Evolutionary conservation across 2,329 filamentous ascomycete species (phyloP), one percentile per base, ranked within the genome.

Genomic region (Arthrobotrys sinensis): DNA sequence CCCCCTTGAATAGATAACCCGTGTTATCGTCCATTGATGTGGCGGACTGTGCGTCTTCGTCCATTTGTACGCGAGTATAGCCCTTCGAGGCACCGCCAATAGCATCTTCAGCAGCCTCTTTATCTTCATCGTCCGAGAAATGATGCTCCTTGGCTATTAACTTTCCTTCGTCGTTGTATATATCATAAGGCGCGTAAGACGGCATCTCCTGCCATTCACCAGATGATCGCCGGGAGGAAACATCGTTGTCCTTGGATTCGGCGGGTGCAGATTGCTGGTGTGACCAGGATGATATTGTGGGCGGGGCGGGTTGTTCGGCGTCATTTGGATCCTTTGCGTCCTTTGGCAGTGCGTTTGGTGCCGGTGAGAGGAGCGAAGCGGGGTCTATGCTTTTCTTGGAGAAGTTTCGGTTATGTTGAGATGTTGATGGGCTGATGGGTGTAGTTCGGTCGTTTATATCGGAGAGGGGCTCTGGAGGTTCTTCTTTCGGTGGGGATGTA

Each of bases 1-100:
- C 91, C 76, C 93, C 91, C 80, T 93, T 95, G 87, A 99, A 99
- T 2, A 99, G 88, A 83, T 99, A 99, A 70, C 94, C 91, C 0
- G 96, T 99, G 82, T 98, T 95, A 73, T 99, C 96, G 83, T 99
- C 96, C 90, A 99, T 90, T 85, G 95, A 98, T 2, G 94, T 99
- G 60, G 92, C 92, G 32, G 94, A 97, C 83, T 97, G 90, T 12
- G 91, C 94, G 84, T 99, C 96, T 80, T 99, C 96, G 82, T 99
- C 96, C 82, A 97, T 88, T 80, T 96, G 89, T n/a, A 99, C 93
- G 60, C 94, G 89, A 0, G 96, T 99, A 84, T 99, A 99, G 3
- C 96, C 96, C 84, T 94, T 97, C 45, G 94, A 94, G 7, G 95
- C 95, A 32, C 94, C 94, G 24, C 95, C 94, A 0, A 97, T 88